phyloP scores from a whole-genome alignment of 75 land plant species.

The Picea glauca region DNA sequence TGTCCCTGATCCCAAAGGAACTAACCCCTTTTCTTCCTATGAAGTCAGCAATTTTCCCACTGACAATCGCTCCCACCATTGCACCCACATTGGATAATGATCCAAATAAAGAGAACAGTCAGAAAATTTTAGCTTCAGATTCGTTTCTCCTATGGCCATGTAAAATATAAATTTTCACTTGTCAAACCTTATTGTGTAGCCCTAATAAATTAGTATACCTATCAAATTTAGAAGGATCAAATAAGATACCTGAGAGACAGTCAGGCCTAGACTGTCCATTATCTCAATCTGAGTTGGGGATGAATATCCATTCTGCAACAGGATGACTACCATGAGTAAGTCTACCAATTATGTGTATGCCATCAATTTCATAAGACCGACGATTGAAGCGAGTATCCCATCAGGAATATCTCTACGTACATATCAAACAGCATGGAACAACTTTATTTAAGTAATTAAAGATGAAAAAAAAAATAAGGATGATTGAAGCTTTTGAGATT shows the following conservation, averaged over 20 bases:
- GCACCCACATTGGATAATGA: conserved; percentile 67
- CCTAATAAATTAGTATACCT: neutral
- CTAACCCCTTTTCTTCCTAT: conserved; percentile 72
- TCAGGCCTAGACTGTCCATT: conserved; percentile 52
- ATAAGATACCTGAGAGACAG: conserved; percentile 61
- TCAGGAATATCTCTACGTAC: no score
- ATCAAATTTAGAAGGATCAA: neutral
- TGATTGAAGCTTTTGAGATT: neutral
- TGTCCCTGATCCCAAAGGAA: neutral
- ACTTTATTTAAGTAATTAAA: neutral
- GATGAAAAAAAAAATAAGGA: no score
- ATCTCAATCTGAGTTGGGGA: conserved; percentile 76
- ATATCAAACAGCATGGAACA: neutral
- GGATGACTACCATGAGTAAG: conserved; percentile 2
- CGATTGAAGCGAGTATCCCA: neutral
- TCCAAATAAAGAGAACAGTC: conserved; percentile 72
- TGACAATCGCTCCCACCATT: conserved; percentile 62
- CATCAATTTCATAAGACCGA: neutral
- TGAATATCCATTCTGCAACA: conserved; percentile 68
- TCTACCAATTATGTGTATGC: no score
- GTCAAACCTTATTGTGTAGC: neutral
- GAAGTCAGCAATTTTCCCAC: conserved; percentile 61
- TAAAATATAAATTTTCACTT: neutral
- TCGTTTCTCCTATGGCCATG: neutral
- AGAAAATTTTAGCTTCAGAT: neutral